A percentile compares a stretch with the other conserved stretches of the same genome.
These are phyloP conservation scores for Astrephomene gubernaculifera DNA, from an alignment of 139 green algal genomes.

Conservation along the genomic window DNA sequence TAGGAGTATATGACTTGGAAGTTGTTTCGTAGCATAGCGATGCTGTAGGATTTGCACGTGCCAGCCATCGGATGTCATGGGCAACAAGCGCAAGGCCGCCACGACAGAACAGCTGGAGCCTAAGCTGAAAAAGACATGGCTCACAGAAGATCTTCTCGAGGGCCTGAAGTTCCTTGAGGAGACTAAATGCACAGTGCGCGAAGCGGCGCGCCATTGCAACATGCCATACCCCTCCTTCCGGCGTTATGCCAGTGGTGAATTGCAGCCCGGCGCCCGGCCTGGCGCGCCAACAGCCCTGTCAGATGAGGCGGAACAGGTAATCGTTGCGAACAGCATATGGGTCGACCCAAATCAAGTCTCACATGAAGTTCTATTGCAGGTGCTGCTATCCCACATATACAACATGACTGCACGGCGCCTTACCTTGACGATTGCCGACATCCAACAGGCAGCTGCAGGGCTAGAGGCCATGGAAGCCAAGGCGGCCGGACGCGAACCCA, in stretches of 20 bases:
- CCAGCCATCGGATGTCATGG: too few relatives aligned
- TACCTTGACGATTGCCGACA: neutral
- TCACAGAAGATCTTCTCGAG: neutral
- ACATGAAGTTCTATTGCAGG: neutral
- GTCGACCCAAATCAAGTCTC: neutral
- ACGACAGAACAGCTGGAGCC: neutral
- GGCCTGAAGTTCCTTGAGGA: neutral
- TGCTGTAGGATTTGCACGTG: too few relatives aligned
- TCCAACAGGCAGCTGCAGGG: neutral
- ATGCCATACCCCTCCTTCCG: neutral
- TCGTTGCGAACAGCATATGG: neutral
- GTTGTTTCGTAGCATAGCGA: too few relatives aligned
- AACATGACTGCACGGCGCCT: neutral
- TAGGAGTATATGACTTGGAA: too few relatives aligned
- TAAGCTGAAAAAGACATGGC: neutral
- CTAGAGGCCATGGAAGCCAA: neutral
- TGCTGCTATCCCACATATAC: neutral
- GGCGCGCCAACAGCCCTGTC: neutral
- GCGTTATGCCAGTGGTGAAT: neutral
- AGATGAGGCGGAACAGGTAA: neutral
- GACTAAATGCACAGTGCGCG: neutral
- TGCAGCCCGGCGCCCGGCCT: neutral
- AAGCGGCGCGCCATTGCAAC: neutral
- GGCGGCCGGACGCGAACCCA: too few relatives aligned
- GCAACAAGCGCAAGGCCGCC: neutral